Percentiles rank a stretch among this genome's conserved stretches.
Evolutionary conservation across 306 rosid species (phyloP).

Genomic region (Arachis hypogaea): DNA sequence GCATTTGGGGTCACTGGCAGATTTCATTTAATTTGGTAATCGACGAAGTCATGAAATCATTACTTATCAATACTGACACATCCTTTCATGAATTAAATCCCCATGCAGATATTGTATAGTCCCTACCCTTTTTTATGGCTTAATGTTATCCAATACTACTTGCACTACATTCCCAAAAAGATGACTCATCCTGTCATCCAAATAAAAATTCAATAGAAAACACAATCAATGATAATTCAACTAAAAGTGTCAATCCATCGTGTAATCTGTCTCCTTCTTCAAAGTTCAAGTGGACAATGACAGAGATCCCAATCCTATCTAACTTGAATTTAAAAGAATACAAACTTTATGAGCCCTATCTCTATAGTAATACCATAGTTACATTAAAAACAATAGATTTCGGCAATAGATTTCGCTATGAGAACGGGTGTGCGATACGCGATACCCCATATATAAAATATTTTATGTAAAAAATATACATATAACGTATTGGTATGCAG

Average conservation of each 20-base stretch:
- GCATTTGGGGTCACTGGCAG: neutral
- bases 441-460: too few species aligned
- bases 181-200: neutral
- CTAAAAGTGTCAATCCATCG: conserved; percentile 14
- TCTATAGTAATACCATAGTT: conserved; percentile 12
- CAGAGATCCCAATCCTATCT: conserved; percentile 27
- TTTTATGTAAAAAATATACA: too few species aligned
- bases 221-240: conserved; percentile 12
- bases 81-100: neutral
- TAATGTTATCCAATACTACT: neutral
- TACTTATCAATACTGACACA: neutral
- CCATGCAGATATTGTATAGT: neutral
- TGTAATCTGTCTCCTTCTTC: neutral
- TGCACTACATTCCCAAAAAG: neutral
- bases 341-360: conserved; percentile 13
- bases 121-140: neutral
- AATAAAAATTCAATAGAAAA: neutral
- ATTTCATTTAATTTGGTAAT: neutral
- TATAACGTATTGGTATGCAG: too few species aligned
- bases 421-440: too few species aligned
- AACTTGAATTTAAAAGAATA: conserved; percentile 6
- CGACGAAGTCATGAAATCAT: neutral
- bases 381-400: too few species aligned
- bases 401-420: too few species aligned
- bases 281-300: conserved; percentile 31